phyloP scores from a whole-genome alignment of 78 protist genomes.

The Polysphondylium violaceum region DNA sequence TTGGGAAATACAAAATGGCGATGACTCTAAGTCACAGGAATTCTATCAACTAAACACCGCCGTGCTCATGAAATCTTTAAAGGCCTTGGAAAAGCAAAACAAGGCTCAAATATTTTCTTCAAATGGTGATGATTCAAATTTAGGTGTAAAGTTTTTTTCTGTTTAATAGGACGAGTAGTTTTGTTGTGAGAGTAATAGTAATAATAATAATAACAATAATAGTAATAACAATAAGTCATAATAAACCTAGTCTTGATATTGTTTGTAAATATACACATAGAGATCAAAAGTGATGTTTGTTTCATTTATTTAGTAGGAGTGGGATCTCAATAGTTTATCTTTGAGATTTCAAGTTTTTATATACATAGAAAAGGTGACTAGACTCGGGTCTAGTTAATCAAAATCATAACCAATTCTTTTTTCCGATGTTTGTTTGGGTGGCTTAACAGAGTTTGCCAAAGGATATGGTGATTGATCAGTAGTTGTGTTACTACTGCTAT shows the following conservation, averaged over 20 bases:
- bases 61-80: constrained; percentile 59
- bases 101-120: constrained; percentile 80
- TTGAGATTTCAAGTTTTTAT: too few species aligned
- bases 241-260: too few species aligned
- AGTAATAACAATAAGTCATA: too few species aligned
- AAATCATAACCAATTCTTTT: constrained; percentile 69
- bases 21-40: constrained; percentile 67
- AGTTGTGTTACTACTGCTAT: background rate
- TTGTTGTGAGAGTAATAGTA: too few species aligned
- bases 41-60: constrained; percentile 75
- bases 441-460: background rate
- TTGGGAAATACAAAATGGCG: constrained; percentile 86
- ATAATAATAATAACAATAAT: too few species aligned
- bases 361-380: too few species aligned
- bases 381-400: too few species aligned
- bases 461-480: background rate
- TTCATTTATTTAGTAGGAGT: too few species aligned
- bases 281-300: too few species aligned
- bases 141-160: constrained; percentile 86
- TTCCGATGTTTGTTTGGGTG: constrained; percentile 21
- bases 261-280: too few species aligned
- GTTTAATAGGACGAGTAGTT: too few species aligned
- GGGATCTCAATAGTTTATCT: too few species aligned
- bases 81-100: constrained; percentile 66
- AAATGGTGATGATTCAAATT: constrained; percentile 31